These are phyloP conservation scores for Phytophthora colocasiae DNA, from an alignment of 352 stramenopile species.

Conservation along the genomic window DNA sequence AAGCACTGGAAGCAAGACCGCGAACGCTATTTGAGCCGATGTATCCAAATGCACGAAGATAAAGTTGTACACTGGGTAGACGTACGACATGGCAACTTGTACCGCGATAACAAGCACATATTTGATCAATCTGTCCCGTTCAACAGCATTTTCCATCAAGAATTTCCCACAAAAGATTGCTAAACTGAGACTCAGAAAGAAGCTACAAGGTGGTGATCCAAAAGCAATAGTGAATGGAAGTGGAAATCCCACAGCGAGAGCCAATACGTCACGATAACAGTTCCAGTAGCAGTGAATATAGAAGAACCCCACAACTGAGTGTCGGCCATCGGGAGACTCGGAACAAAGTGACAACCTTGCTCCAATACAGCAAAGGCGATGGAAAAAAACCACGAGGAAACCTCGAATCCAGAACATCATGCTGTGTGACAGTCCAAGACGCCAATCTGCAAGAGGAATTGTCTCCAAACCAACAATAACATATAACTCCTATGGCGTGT, in stretches of 20 bases:
- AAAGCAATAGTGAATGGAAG: conserved; percentile 39
- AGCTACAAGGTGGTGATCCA: conserved; percentile 7
- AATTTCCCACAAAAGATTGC: conserved; percentile 13
- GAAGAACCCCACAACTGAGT: conserved; percentile 9
- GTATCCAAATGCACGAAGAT: conserved; percentile 21
- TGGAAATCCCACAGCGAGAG: conserved; percentile 35
- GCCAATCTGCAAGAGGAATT: conserved; percentile 31
- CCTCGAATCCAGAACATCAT: conserved; percentile 30
- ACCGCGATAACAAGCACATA: conserved; percentile 22
- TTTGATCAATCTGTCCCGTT: conserved; percentile 13
- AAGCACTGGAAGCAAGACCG: conserved; percentile 24
- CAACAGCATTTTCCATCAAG: conserved; percentile 8
- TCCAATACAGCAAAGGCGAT: conserved; percentile 27
- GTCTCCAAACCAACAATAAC: conserved; percentile 21
- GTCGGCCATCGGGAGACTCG: conserved; percentile 12
- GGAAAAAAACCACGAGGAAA: conserved; percentile 22
- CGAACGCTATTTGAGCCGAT: conserved; percentile 12
- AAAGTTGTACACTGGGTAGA: conserved; percentile 38
- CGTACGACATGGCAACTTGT: conserved; percentile 24
- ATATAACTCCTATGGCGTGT: conserved; percentile 1
- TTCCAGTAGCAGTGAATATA: conserved; percentile 16
- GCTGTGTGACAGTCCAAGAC: conserved; percentile 16
- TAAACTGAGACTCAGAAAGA: conserved; percentile 13
- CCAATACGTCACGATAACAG: conserved; percentile 5
- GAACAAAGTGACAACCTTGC: conserved; percentile 30